Evolutionary conservation across 495 filamentous ascomycete species (phyloP), one percentile per base, ranked within the genome.

Genomic region (Hypomontagnella submonticulosa): DNA sequence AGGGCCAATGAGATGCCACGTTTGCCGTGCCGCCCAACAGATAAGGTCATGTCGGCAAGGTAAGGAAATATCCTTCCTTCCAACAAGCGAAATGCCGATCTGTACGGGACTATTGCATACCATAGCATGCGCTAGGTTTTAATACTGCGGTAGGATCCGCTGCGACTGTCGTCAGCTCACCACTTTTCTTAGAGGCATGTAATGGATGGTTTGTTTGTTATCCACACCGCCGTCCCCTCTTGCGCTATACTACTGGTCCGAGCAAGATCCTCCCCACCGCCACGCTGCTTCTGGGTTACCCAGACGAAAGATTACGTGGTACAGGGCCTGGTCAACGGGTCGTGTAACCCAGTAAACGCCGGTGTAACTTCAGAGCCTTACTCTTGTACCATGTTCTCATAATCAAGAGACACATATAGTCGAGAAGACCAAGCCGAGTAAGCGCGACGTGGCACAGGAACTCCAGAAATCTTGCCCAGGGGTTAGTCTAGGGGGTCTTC

Each of bases 281-380:
- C 4, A 32, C 33, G 47, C 40, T 40, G 41, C 44, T 10, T 13
- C 38, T 33, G 27, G 59, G 27, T 61, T 51, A 46, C 46, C 30
- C 12, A 38, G 15, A 19, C 1, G 13, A 27, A 18, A 34, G 40
- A 56, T 65, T 58, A 59, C 48, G 40, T 59, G 55, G 33, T 59
- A 65, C 50, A 61, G 52, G 33, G 12, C 30, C 38, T 20, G 12
- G 60, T 56, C 51, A 43, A 36, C n/a, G 54, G 16, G 30, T 18
- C 15, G 63, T 61, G 63, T 67, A 67, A 67, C 63, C 46, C 18
- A 7, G 27, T 57, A 67, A 46, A 67, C 63, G 63, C 63, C 43
- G 10, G 63, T 67, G 63, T 67, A 62, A 62, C 58, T 52, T 10
- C 12, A 49, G 20, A 38, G 18, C 15, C 47, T 52, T 57, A 15